Conservation (phyloP, 2,329 filamentous ascomycete species). For the Calcarisporium arbuscula region DNA sequence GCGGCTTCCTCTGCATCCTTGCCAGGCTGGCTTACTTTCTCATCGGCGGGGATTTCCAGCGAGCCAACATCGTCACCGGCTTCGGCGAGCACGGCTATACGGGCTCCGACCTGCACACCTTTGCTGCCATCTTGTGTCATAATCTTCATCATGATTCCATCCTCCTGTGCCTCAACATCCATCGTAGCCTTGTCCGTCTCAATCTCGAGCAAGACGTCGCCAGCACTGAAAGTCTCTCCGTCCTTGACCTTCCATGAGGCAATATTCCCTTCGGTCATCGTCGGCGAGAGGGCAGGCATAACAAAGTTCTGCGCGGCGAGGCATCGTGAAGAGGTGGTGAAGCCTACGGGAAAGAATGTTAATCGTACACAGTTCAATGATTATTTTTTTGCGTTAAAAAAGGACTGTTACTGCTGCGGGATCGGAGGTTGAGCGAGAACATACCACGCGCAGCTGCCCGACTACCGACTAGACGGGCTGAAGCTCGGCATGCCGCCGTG, state of each 20-base stretch:
- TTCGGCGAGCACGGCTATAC: slow-evolving; percentile 81
- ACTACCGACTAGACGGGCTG: slow-evolving; percentile 48
- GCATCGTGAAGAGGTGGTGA: slow-evolving; percentile 54
- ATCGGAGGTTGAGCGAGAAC: slow-evolving; percentile 16
- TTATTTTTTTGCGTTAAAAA: no score
- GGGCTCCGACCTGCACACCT: slow-evolving; percentile 66
- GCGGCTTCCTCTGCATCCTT: no score
- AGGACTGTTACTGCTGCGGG: background rate
- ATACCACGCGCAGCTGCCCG: slow-evolving; percentile 51
- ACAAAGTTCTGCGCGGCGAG: slow-evolving; percentile 79
- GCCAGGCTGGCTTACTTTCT: slow-evolving; percentile 28
- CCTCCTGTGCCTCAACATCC: slow-evolving; percentile 90
- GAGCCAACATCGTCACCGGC: slow-evolving; percentile 69
- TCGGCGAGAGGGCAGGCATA: slow-evolving; percentile 87
- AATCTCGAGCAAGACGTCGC: slow-evolving; percentile 84
- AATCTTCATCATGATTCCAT: slow-evolving; percentile 82
- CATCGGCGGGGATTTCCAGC: slow-evolving; percentile 70
- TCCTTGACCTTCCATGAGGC: slow-evolving; percentile 81
- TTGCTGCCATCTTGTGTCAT: slow-evolving; percentile 67
- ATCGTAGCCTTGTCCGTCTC: slow-evolving; percentile 93
- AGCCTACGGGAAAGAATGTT: slow-evolving; percentile 54
- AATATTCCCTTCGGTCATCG: slow-evolving; percentile 92
- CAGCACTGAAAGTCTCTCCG: slow-evolving; percentile 73
- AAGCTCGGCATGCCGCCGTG: slow-evolving; percentile 56
- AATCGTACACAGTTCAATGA: no score